A percentile compares a stretch with the other conserved stretches of the same genome.
Conservation (phyloP, 495 filamentous ascomycete species). For the Penicillium manginii region DNA sequence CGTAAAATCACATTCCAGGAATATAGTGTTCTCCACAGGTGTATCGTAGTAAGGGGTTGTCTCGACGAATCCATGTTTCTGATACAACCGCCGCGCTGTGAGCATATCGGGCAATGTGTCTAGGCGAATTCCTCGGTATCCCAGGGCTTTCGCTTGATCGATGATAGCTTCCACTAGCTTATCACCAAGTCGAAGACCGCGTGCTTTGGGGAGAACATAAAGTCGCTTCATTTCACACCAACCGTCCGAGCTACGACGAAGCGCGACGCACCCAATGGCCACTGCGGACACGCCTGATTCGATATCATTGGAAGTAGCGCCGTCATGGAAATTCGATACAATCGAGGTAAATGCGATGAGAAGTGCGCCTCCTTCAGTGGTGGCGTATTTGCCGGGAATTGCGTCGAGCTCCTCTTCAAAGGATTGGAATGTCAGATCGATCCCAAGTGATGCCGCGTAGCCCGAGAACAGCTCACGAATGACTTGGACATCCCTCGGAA, state of each 20-base stretch:
- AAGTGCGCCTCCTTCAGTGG: conserved; percentile 44
- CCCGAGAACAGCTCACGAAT: conserved; percentile 50
- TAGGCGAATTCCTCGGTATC: conserved; percentile 59
- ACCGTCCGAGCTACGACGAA: conserved; percentile 17
- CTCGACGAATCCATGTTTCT: conserved; percentile 54
- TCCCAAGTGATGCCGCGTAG: conserved; percentile 54
- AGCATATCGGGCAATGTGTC: conserved; percentile 62
- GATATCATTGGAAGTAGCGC: background rate
- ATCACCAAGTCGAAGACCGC: conserved; percentile 53
- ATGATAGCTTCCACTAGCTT: conserved; percentile 48
- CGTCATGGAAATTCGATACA: background rate
- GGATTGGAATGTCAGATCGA: conserved; percentile 63
- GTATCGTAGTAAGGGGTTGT: conserved; percentile 61
- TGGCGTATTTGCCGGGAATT: conserved; percentile 58
- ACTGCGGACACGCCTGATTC: background rate
- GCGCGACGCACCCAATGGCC: conserved; percentile 56
- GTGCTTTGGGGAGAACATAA: conserved; percentile 48
- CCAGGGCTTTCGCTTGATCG: conserved; percentile 44
- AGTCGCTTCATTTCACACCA: conserved; percentile 66
- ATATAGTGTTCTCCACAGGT: conserved; percentile 53
- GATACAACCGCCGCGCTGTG: conserved; percentile 55
- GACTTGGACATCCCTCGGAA: conserved; percentile 38
- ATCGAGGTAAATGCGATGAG: conserved; percentile 45
- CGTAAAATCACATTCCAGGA: conserved; percentile 37
- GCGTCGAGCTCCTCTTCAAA: conserved; percentile 55